These are phyloP conservation scores for Acacia crassicarpa DNA, from an alignment of 306 rosid genomes.

Conservation along the genomic window DNA sequence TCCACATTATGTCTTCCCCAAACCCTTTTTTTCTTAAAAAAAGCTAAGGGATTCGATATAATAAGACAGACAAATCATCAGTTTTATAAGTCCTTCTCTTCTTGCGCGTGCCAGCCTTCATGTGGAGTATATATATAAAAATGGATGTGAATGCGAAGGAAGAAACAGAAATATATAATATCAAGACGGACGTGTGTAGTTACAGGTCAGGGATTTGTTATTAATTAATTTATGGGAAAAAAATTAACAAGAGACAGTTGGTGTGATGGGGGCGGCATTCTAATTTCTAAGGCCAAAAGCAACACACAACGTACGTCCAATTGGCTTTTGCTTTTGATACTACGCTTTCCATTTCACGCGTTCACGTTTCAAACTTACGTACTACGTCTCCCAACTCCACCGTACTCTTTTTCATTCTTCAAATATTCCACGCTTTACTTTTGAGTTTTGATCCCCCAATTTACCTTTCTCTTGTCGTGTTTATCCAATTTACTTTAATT, in stretches of 20 bases:
- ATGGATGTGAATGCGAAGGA: no score
- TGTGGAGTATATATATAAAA: no score
- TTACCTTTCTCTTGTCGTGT: background rate
- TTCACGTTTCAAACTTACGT: background rate
- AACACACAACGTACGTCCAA: background rate
- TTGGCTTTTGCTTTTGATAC: background rate
- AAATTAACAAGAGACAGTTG: background rate
- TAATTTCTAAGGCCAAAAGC: background rate
- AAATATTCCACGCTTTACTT: background rate
- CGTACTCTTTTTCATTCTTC: background rate
- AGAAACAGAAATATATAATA: no score
- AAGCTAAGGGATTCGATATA: no score
- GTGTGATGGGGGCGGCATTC: background rate
- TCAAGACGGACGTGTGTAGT: background rate
- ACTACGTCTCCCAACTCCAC: no score
- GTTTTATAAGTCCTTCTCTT: no score
- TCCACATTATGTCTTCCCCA: background rate
- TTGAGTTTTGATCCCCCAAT: background rate
- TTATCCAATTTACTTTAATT: background rate
- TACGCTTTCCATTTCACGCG: slow-evolving; percentile 10
- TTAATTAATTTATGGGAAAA: no score
- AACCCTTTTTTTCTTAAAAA: no score
- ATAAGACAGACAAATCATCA: background rate
- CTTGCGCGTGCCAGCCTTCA: no score
- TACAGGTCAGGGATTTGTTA: background rate